Evolutionary conservation across 495 filamentous ascomycete genomes (phyloP), one percentile per base, ranked within the genome.

Genomic region (Podospora fimiseda): DNA sequence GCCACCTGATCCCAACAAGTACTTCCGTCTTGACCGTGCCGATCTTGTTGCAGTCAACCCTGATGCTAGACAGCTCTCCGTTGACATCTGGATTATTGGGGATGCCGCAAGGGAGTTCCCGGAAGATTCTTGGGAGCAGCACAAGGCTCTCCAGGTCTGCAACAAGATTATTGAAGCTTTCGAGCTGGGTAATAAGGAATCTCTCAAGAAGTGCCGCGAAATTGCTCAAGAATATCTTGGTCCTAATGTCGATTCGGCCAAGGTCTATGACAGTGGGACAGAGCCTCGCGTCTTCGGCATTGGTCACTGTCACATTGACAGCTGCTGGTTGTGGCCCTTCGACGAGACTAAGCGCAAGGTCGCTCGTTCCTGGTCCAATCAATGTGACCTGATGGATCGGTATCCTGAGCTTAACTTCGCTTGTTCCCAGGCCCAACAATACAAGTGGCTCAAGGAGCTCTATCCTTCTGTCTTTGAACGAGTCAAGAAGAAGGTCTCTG

Each of bases 331-430:
- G 9, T 98, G 93, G 93, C 93, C 93, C 2, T 97, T 87, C 78
- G 93, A 89, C n/a, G 93, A 98, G 75, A 98, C 93, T 1, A 96
- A 95, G 67, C 86, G 93, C 53, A 98, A 98, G 74, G 85, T 96
- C 6, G 93, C 89, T 20, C 82, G 93, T 18, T 96, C 92, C 1
- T 98, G 93, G 92, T 88, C 90, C 2, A 95, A 88, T 64, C 93
- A 98, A 64, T 95, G 90, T 64, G 84, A 92, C 60, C 72, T 98
- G 41, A 86, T 98, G 73, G 93, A 98, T 30, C 81, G 88, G 3
- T 98, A 97, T 56, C 89, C 92, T 0, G 93, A 98, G 69, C 86
- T 94, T 60, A 83, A 90, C 18, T 98, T 98, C 71, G 81, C 87
- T 37, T 87, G 83, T 60, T 96, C 92, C 0, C 90, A 94, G 60